Evolutionary conservation across 169 alveolate genomes (phyloP).

Genomic region (Plasmodium billcollinsi): DNA sequence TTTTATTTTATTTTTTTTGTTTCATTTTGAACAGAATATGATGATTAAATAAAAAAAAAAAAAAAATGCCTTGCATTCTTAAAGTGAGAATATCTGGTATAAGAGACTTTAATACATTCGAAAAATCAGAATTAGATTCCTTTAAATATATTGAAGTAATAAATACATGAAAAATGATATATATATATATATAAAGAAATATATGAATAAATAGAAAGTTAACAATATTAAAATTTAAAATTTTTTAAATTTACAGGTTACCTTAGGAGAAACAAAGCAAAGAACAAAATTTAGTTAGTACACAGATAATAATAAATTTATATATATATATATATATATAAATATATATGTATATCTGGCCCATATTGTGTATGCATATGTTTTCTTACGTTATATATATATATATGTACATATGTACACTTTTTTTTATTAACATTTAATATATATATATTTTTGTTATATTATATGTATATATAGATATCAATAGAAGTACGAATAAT

Average conservation of each 20-base stretch:
- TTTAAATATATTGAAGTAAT: constrained; percentile 62
- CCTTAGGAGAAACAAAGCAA: constrained; percentile 75
- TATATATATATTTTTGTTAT: background rate
- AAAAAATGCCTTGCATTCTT: constrained; percentile 69
- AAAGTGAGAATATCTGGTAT: constrained; percentile 74
- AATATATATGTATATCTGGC: background rate
- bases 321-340: too few relatives aligned
- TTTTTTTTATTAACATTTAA: background rate
- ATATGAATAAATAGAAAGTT: background rate
- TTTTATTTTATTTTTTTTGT: background rate
- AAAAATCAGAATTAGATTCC: constrained; percentile 70
- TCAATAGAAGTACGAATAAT: constrained; percentile 39
- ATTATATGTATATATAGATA: constrained; percentile 16
- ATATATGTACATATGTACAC: too few relatives aligned
- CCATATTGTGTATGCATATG: background rate
- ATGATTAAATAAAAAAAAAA: background rate
- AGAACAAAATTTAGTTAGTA: constrained; percentile 61
- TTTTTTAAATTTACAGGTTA: constrained; percentile 26
- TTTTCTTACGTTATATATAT: too few relatives aligned
- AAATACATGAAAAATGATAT: background rate
- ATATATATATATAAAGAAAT: background rate
- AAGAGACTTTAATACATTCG: constrained; percentile 59
- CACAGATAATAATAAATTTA: background rate
- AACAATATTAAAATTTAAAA: too few relatives aligned
- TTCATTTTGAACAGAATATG: too few relatives aligned